Percentiles rank a stretch among this genome's conserved stretches.
Evolutionary conservation across 1,284 basidiomycete species (phyloP).

Genomic region (Sphaerobolus stellatus): DNA sequence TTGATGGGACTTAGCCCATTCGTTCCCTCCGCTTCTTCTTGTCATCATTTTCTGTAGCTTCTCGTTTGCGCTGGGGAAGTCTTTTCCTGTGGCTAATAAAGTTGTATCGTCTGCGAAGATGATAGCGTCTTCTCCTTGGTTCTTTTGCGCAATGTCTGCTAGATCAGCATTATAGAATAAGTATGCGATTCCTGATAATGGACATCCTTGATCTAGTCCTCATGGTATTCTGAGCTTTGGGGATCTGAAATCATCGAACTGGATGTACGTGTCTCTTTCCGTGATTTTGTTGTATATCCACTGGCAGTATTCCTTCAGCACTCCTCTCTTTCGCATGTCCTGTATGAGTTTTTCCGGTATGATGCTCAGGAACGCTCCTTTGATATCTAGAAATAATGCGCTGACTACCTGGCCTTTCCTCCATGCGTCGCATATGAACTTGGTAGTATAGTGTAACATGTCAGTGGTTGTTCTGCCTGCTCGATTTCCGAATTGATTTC

Average conservation of each 20-base stretch:
- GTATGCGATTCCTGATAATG: conserved; percentile 8
- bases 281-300: background rate
- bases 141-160: background rate
- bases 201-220: conserved; percentile 12
- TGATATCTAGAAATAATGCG: conserved; percentile 9
- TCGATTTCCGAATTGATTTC: conserved; percentile 11
- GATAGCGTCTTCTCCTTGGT: background rate
- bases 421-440: conserved; percentile 2
- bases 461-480: conserved; percentile 14
- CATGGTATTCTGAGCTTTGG: background rate
- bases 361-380: conserved; percentile 8
- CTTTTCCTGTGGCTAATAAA: background rate
- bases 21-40: background rate
- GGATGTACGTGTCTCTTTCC: background rate
- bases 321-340: conserved; percentile 2
- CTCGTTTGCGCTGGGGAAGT: background rate
- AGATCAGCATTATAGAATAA: conserved; percentile 12
- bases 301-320: background rate
- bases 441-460: conserved; percentile 7
- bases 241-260: conserved; percentile 2
- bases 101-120: background rate
- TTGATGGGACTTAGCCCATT: background rate
- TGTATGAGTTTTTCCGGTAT: conserved; percentile 1
- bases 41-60: background rate
- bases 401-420: background rate